Evolutionary conservation across 208 protist species (phyloP).

Genomic region (Trypanosoma rangeli): DNA sequence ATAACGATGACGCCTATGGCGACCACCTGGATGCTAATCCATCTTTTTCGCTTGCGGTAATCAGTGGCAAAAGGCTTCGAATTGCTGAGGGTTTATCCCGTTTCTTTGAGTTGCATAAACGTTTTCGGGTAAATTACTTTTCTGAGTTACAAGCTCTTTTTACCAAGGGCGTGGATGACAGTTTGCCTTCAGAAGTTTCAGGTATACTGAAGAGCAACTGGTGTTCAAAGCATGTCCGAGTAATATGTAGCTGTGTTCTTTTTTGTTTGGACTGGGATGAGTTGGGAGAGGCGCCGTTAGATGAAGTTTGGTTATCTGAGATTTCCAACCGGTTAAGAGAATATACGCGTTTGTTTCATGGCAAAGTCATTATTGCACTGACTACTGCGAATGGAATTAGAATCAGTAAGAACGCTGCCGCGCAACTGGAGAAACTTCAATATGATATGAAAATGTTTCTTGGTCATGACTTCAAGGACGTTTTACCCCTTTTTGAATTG

Average conservation of each 20-base stretch:
- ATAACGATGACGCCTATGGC: slow-evolving; percentile 43
- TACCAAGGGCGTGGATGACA: neutral
- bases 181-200: neutral
- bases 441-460: slow-evolving; percentile 22
- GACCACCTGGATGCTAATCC: slow-evolving; percentile 38
- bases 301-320: slow-evolving; percentile 19
- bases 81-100: slow-evolving; percentile 31
- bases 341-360: slow-evolving; percentile 9
- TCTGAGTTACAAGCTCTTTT: neutral
- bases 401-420: slow-evolving; percentile 8
- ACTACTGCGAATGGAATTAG: slow-evolving; percentile 8
- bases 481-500: slow-evolving; percentile 19
- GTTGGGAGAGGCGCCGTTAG: slow-evolving; percentile 9
- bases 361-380: slow-evolving; percentile 25
- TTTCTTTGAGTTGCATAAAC: slow-evolving; percentile 9
- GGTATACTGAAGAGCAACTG: slow-evolving; percentile 43
- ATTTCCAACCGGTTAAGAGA: slow-evolving; percentile 26
- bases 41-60: slow-evolving; percentile 35
- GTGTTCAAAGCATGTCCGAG: slow-evolving; percentile 36
- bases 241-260: slow-evolving; percentile 36
- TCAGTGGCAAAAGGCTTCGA: slow-evolving; percentile 25
- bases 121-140: slow-evolving; percentile 28
- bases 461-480: slow-evolving; percentile 20
- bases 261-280: slow-evolving; percentile 28
- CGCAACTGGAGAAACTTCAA: slow-evolving; percentile 19